These are phyloP conservation scores for Fusarium pininemorale DNA, from an alignment of 2,329 filamentous ascomycete genomes.

Conservation along the genomic window DNA sequence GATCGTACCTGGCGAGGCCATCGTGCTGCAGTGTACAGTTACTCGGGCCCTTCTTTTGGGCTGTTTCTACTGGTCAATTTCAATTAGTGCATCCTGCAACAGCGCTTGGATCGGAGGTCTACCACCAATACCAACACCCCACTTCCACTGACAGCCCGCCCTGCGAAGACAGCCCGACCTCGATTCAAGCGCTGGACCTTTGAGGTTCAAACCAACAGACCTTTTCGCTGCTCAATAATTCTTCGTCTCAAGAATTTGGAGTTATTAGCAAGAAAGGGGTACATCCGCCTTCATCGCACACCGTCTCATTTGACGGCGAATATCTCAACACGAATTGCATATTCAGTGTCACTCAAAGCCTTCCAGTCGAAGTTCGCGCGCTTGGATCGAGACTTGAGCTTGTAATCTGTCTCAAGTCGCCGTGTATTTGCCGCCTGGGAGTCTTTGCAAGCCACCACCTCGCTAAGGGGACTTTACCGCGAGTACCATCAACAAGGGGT, in stretches of 20 bases:
- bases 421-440: rapidly evolving
- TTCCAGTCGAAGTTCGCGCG: rapidly evolving
- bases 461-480: rapidly evolving
- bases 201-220: neutral
- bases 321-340: rapidly evolving
- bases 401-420: neutral
- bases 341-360: neutral
- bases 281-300: neutral
- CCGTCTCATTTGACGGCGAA: rapidly evolving
- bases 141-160: neutral
- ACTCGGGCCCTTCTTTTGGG: rapidly evolving
- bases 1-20: rapidly evolving
- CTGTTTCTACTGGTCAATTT: rapidly evolving
- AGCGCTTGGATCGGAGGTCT: rapidly evolving
- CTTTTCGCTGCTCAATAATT: rapidly evolving
- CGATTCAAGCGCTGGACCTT: too few species aligned
- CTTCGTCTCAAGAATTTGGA: rapidly evolving
- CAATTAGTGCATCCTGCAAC: too few species aligned
- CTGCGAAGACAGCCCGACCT: neutral
- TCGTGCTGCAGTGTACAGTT: rapidly evolving
- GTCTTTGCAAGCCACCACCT: rapidly evolving
- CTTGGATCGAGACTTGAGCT: rapidly evolving
- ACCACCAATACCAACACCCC: neutral
- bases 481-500: too few species aligned
- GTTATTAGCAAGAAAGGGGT: neutral